Base-by-base conservation (phyloP, 2,329 filamentous ascomycete genomes). In the Botrytis elliptica region DNA sequence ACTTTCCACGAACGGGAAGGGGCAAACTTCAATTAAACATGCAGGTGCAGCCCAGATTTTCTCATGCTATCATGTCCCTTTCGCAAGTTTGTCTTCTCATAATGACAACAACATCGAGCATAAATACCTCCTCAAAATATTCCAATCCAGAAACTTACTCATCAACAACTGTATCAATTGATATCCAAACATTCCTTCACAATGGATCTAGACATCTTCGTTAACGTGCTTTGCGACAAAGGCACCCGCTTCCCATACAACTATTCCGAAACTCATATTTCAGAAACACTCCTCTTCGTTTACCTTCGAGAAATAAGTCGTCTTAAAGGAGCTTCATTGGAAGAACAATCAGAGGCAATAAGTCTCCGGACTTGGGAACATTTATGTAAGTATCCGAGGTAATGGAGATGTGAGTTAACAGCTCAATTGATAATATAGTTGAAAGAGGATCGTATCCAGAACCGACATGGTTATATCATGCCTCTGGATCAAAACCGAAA, bases 401-500 rank as follows among this genome's bases (percentile, higher is more conserved):
- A 10, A 52, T n/a, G 49, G 10, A n/a, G 4, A n/a, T 52, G 10
- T 52, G 49, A 52, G 4, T 10, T 14, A 3, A 2, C 2, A 52
- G 25, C 10, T n/a, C 1, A n/a, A 52, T 1, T 52, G 2, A n/a
- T 52, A 10, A 52, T 52, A 2, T n/a, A 52, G 49, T 52, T n/a
- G 49, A 10, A 14, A n/a, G 14, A 52, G 22, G n/a, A 52, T 25
- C 49, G 25, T 52, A n/a, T 52, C 49, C 49, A 10, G 49, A 52
- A 52, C 49, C 22, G 4, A 52, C 12, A n/a, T 52, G 49, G 49
- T 52, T 52, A 33, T 4, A 33, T 33, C 33, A 33, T 33, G 12
- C 1, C 10, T 5, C 22, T 25, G 49, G 1, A n/a, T 12, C 4
- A 22, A n/a, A 6, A 25, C 0, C 10, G 10, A 25, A 3, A 52